Base-by-base conservation (phyloP, 2,329 filamentous ascomycete species). In the Atkinsonella texensis region DNA sequence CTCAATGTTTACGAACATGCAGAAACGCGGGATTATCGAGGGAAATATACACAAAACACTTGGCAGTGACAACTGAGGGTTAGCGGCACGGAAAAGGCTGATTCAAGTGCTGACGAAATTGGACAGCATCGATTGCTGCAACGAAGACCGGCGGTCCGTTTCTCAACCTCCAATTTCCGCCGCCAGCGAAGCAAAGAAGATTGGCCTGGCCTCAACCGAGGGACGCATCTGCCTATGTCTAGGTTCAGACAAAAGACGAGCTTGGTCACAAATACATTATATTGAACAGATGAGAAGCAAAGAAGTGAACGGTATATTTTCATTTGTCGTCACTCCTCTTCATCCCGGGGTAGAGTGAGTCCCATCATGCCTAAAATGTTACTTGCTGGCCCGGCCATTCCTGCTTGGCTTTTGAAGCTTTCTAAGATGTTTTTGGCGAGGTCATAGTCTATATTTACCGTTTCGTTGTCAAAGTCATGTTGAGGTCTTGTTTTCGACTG, bases 341-440 rank as follows among this genome's bases (percentile, higher is more conserved):
- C 88, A 60, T 95, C 89, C 54, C 86, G 76, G 0, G 91, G 91
- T 53, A 96, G 72, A 41, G 80, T 76, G 57, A 96, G 73, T 0
- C 89, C 89, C 84, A 97, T 85, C 70, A 94, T 78, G 7, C 83
- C 84, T 61, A 98, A 76, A 54, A 98, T 72, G 63, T 96, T 97
- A 1, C 90, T 83, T 2, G 87, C 86, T 1, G 93, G 93, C 0
- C 93, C 93, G 33, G 88, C 76, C 73, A 85, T 80, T 12, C 93
- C 93, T 17, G 75, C 88, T 65, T 97, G 91, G 15, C 87, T 84
- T 63, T 95, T 94, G 68, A 98, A 90, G 60, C 88, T 91, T 65
- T 96, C 89, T 1, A 98, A 73, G 51, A 98, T 73, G 61, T 97
- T 97, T 65, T 86, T 89, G 17, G 87, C 89, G 23, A 98, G 74